A percentile compares a stretch with the other conserved stretches of the same genome.
Conservation (phyloP, 495 filamentous ascomycete species). For the Daldinia childiae region DNA sequence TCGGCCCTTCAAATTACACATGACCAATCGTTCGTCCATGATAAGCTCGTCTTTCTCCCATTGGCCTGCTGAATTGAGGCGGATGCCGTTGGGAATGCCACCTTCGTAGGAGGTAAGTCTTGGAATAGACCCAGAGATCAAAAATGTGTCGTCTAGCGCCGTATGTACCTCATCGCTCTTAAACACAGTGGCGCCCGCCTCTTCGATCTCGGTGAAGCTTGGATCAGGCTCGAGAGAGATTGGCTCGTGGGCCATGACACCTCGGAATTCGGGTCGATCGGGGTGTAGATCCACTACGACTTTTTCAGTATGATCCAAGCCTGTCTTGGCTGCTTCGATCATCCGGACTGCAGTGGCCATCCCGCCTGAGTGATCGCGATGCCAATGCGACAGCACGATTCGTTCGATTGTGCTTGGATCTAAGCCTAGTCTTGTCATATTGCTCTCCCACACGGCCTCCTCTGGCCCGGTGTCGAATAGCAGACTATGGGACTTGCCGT, state of each 20-base stretch:
- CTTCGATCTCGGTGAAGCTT: conserved; percentile 61
- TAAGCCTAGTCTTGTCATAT: conserved; percentile 60
- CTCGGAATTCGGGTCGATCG: conserved; percentile 63
- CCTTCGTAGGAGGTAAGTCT: conserved; percentile 63
- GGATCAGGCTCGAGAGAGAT: conserved; percentile 68
- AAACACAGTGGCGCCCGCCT: conserved; percentile 57
- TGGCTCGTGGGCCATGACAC: conserved; percentile 55
- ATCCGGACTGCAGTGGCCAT: conserved; percentile 54
- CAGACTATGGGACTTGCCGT: conserved; percentile 59
- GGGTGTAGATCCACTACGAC: conserved; percentile 66
- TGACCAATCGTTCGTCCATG: conserved; percentile 66
- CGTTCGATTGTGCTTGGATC: conserved; percentile 53
- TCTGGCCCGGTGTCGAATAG: conserved; percentile 71
- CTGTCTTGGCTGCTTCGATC: conserved; percentile 54
- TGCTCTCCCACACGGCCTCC: conserved; percentile 64
- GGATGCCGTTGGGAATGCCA: conserved; percentile 60
- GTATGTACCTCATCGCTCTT: conserved; percentile 59
- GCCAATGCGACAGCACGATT: conserved; percentile 65
- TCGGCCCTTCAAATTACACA: conserved; percentile 66
- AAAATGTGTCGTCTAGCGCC: conserved; percentile 64
- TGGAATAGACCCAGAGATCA: conserved; percentile 68
- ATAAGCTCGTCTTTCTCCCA: conserved; percentile 67
- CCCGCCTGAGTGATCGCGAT: conserved; percentile 70
- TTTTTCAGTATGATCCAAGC: conserved; percentile 37
- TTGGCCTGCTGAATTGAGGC: conserved; percentile 55